A percentile compares a stretch with the other conserved stretches of the same genome.
phyloP scores from a whole-genome alignment of 75 land plant species.

The Isoetes taiwanensis region DNA sequence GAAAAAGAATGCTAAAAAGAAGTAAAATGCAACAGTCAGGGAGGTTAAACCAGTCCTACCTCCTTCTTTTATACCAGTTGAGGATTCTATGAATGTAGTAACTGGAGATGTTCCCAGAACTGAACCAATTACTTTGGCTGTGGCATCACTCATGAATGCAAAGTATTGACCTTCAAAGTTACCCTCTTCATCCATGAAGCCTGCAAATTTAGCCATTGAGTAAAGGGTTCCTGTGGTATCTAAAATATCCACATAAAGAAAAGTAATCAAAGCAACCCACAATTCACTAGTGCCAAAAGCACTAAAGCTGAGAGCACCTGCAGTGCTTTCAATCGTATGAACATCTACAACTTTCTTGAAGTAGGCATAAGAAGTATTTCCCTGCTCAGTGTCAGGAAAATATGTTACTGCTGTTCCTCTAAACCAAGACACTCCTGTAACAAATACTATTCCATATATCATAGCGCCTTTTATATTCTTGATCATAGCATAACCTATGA shows the following conservation, averaged over 20 bases:
- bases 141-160: slow-evolving; percentile 75
- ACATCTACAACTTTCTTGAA: slow-evolving; percentile 70
- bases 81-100: slow-evolving; percentile 63
- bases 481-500: slow-evolving; percentile 42
- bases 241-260: slow-evolving; percentile 73
- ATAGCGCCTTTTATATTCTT: slow-evolving; percentile 63
- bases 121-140: slow-evolving; percentile 45
- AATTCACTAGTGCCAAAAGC: slow-evolving; percentile 31
- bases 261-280: slow-evolving; percentile 53
- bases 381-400: slow-evolving; percentile 50
- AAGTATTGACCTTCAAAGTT: slow-evolving; percentile 68
- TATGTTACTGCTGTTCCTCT: slow-evolving; percentile 54
- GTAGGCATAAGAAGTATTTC: slow-evolving; percentile 42
- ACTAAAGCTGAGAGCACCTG: slow-evolving; percentile 50
- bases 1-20: slow-evolving; percentile 60
- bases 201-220: slow-evolving; percentile 77
- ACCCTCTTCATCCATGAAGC: slow-evolving; percentile 48
- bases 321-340: slow-evolving; percentile 45
- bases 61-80: slow-evolving; percentile 74
- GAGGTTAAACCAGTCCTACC: slow-evolving; percentile 86
- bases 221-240: slow-evolving; percentile 74
- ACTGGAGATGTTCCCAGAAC: slow-evolving; percentile 54
- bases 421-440: slow-evolving; percentile 70
- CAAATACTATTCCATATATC: slow-evolving; percentile 74
- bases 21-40: slow-evolving; percentile 43